A percentile compares a stretch with the other conserved stretches of the same genome.
Evolutionary conservation across 352 stramenopile genomes (phyloP).

Genomic region (Pythium folliculosum): DNA sequence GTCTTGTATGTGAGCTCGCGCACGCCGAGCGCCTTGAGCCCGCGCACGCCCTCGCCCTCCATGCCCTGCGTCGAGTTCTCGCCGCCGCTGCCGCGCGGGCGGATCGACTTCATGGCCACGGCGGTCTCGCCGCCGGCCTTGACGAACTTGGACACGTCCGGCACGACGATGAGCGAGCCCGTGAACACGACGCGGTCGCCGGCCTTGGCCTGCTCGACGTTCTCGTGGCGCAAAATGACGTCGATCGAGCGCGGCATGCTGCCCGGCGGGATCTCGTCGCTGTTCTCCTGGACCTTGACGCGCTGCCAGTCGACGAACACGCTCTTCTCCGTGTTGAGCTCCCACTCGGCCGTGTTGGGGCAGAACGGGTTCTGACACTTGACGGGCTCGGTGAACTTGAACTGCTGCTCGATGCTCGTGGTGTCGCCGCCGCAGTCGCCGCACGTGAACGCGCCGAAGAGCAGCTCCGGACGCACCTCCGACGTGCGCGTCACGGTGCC

Average conservation of each 20-base stretch:
- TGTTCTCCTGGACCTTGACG: constrained; percentile 98
- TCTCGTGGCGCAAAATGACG: constrained; percentile 97
- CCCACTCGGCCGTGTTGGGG: constrained; percentile 85
- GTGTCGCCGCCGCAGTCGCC: constrained; percentile 92
- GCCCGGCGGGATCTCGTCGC: constrained; percentile 98
- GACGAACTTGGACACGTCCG: constrained; percentile 93
- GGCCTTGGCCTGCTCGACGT: constrained; percentile 96
- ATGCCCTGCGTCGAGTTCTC: constrained; percentile 82
- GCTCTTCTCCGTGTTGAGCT: constrained; percentile 89
- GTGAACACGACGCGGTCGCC: constrained; percentile 96
- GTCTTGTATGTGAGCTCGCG: constrained; percentile 98
- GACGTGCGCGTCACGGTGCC: constrained; percentile 98
- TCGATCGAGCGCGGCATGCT: constrained; percentile 97
- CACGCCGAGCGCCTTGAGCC: constrained; percentile 95
- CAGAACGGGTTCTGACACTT: constrained; percentile 97
- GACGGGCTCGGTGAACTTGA: constrained; percentile 96
- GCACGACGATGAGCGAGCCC: constrained; percentile 95
- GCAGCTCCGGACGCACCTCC: constrained; percentile 97
- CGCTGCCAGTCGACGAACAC: constrained; percentile 99
- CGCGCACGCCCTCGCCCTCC: constrained; percentile 91
- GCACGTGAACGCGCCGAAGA: constrained; percentile 96
- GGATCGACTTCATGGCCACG: constrained; percentile 48
- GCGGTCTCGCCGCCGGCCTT: constrained; percentile 67
- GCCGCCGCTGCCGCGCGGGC: constrained; percentile 30
- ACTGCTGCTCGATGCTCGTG: constrained; percentile 96